Evolutionary conservation across 345 rosid species (phyloP).

Genomic region (Eucalyptus globulus): DNA sequence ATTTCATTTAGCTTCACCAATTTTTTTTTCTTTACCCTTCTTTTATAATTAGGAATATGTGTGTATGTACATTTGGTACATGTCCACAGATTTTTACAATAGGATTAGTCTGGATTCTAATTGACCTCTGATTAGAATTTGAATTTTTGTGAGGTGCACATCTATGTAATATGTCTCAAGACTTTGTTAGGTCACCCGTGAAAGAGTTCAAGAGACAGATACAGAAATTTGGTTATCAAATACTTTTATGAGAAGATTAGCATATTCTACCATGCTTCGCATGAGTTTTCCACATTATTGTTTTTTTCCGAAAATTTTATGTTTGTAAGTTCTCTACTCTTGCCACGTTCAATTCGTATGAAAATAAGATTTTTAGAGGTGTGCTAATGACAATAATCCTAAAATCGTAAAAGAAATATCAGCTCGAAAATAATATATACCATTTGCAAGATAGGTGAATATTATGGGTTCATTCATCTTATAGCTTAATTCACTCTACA

Average conservation of each 20-base stretch:
- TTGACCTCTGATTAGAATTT: not conserved
- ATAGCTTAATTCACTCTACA: not conserved
- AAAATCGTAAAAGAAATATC: not conserved
- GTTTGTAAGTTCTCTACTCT: not conserved
- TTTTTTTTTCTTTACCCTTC: too few relatives aligned
- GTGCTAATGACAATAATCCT: not conserved
- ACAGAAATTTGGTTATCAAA: not conserved
- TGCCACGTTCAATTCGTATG: not conserved
- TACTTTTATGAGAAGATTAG: not conserved
- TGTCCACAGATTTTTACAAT: not conserved
- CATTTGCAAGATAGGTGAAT: not conserved
- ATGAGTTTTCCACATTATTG: not conserved
- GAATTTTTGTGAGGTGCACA: not conserved
- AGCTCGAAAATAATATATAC: not conserved
- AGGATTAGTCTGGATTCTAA: not conserved
- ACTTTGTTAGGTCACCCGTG: not conserved
- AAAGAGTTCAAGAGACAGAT: not conserved
- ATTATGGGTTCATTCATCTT: not conserved
- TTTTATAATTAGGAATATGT: not conserved
- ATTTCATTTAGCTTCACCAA: not conserved
- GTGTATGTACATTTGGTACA: not conserved
- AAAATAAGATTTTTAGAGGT: not conserved
- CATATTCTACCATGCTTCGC: not conserved
- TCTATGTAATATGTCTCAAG: not conserved
- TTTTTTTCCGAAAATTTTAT: not conserved